These are phyloP conservation scores for Parietichytrium sp. DNA, from an alignment of 108 stramenopile species.

Conservation along the genomic window DNA sequence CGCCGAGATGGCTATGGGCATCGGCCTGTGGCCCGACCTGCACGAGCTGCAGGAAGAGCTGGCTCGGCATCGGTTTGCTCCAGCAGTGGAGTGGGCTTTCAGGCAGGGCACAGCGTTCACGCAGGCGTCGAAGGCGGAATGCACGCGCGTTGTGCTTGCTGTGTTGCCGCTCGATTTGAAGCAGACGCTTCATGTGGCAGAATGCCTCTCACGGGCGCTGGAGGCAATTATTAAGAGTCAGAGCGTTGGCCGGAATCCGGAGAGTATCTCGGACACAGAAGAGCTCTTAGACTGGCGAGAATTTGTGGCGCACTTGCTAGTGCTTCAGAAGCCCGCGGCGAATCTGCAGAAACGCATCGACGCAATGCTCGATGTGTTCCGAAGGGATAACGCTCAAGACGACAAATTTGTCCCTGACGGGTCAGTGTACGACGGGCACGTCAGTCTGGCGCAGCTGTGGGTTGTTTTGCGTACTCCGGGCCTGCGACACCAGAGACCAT, in stretches of 20 bases:
- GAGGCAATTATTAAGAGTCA: too few species aligned
- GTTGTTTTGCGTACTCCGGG: neutral
- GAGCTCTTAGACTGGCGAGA: constrained; percentile 21
- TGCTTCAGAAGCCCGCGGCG: neutral
- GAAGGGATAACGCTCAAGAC: neutral
- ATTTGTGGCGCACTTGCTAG: neutral
- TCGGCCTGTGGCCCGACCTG: too few species aligned
- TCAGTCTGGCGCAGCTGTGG: too few species aligned
- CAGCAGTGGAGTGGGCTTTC: constrained; percentile 20
- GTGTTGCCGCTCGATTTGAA: neutral
- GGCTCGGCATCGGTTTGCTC: constrained; percentile 23
- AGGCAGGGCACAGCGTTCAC: neutral
- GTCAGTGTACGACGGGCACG: too few species aligned
- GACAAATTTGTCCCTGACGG: neutral
- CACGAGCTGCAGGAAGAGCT: neutral
- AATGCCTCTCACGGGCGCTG: too few species aligned
- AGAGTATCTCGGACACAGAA: neutral
- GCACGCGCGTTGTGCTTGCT: neutral
- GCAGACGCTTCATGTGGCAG: neutral
- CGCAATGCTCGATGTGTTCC: constrained; percentile 25
- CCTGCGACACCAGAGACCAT: neutral
- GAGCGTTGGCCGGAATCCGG: neutral
- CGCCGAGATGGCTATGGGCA: too few species aligned
- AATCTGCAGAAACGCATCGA: neutral
- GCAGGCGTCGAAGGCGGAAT: neutral